Evolutionary conservation across 2,329 filamentous ascomycete genomes (phyloP).

Genomic region (Colletotrichum eleusines): DNA sequence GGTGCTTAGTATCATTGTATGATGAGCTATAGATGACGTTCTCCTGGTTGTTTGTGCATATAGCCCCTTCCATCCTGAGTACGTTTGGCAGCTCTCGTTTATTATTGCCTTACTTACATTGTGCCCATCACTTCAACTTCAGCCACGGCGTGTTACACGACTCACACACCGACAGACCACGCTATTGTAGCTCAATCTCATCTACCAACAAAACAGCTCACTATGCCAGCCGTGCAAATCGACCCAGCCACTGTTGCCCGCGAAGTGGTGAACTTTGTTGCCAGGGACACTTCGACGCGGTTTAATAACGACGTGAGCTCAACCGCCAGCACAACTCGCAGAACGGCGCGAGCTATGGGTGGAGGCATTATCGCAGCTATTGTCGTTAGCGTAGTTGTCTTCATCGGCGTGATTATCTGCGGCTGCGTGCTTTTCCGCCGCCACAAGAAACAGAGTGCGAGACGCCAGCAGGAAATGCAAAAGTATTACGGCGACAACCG

Average conservation of each 20-base stretch:
- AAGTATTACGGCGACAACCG: slow-evolving; percentile 37
- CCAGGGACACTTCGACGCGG: background rate
- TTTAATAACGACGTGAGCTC: no score
- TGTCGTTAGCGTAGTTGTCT: slow-evolving; percentile 8
- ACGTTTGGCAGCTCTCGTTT: background rate
- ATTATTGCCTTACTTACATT: no score
- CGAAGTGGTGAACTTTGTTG: background rate
- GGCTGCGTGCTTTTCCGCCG: slow-evolving; percentile 17
- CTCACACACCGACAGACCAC: background rate
- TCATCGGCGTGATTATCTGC: slow-evolving; percentile 2
- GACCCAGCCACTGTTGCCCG: background rate
- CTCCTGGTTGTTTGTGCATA: background rate
- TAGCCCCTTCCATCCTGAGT: background rate
- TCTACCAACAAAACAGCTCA: background rate
- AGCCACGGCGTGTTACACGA: accelerated
- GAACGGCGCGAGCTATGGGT: background rate
- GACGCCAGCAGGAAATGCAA: slow-evolving; percentile 25
- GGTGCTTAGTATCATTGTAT: background rate
- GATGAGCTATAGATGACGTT: slow-evolving; percentile 12
- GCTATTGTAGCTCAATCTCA: no score
- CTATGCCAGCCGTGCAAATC: slow-evolving; percentile 29
- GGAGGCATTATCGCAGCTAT: slow-evolving; percentile 37
- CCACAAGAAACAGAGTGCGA: slow-evolving; percentile 5
- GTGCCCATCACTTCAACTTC: no score
- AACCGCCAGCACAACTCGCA: background rate